Conservation (phyloP, 768 basidiomycete species). For the Boletellus sp. region DNA sequence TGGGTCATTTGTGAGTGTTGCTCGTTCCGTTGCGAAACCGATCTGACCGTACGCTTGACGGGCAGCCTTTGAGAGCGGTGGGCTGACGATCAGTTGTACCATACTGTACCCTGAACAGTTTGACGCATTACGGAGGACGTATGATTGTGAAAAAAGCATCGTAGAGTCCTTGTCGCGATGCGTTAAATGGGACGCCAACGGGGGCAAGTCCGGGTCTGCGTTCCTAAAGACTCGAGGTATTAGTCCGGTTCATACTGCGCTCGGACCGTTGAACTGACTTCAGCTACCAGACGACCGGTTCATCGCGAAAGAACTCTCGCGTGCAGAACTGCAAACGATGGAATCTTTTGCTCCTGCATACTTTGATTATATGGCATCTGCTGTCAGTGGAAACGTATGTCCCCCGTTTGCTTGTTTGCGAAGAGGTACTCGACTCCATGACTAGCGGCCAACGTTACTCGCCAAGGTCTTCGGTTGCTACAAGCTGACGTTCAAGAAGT, state of each 20-base stretch:
- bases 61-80: conserved; percentile 85
- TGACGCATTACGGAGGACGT: conserved; percentile 86
- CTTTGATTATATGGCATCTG: conserved; percentile 97
- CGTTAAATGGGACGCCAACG: conserved; percentile 92
- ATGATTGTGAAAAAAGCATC: conserved; percentile 92
- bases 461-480: conserved; percentile 98
- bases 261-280: background rate
- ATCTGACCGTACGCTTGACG: conserved; percentile 5
- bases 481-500: conserved; percentile 86
- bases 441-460: conserved; percentile 84
- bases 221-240: conserved; percentile 93
- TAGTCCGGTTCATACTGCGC: conserved; percentile 10
- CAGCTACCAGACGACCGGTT: conserved; percentile 82
- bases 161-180: conserved; percentile 92
- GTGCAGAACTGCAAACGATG: conserved; percentile 89
- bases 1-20: conserved; percentile 71
- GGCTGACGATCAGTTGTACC: conserved; percentile 87
- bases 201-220: conserved; percentile 95
- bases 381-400: conserved; percentile 77
- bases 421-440: conserved; percentile 4
- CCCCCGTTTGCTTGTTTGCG: background rate
- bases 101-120: conserved; percentile 97
- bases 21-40: background rate
- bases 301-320: conserved; percentile 94
- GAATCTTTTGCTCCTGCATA: conserved; percentile 96